Evolutionary conservation across 352 stramenopile species (phyloP).

Genomic region (Pythium vanterpoolii): DNA sequence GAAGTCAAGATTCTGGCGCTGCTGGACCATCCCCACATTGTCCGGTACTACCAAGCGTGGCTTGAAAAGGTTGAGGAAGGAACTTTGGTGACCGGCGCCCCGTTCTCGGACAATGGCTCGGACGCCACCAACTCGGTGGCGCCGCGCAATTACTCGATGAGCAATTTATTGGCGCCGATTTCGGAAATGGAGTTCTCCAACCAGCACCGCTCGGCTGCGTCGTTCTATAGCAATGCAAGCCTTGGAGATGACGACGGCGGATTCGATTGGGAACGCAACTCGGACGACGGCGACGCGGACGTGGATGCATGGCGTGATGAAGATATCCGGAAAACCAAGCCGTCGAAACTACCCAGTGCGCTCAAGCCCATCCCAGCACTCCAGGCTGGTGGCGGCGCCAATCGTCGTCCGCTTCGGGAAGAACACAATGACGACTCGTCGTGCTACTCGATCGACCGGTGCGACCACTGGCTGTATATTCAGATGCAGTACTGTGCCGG

Average conservation of each 20-base stretch:
- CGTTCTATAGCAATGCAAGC: slow-evolving; percentile 49
- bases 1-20: slow-evolving; percentile 92
- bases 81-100: not conserved
- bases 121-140: slow-evolving; percentile 25
- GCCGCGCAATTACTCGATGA: slow-evolving; percentile 62
- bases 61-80: slow-evolving; percentile 82
- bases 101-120: slow-evolving; percentile 1
- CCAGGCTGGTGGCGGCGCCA: too few relatives aligned
- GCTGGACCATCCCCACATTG: slow-evolving; percentile 92
- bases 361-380: slow-evolving; percentile 19
- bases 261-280: slow-evolving; percentile 79
- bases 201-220: slow-evolving; percentile 37
- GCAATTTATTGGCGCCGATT: slow-evolving; percentile 68
- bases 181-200: slow-evolving; percentile 60
- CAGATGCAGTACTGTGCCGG: slow-evolving; percentile 91
- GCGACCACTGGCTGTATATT: slow-evolving; percentile 90
- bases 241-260: slow-evolving; percentile 53
- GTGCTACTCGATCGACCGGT: slow-evolving; percentile 46
- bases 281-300: slow-evolving; percentile 32
- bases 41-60: slow-evolving; percentile 92
- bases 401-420: not conserved
- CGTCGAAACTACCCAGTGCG: slow-evolving; percentile 1
- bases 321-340: slow-evolving; percentile 7
- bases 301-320: slow-evolving; percentile 21
- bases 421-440: slow-evolving; percentile 45